These are phyloP conservation scores for Hamamelis virginiana DNA, from an alignment of 164 flowering plant species.

Conservation along the genomic window DNA sequence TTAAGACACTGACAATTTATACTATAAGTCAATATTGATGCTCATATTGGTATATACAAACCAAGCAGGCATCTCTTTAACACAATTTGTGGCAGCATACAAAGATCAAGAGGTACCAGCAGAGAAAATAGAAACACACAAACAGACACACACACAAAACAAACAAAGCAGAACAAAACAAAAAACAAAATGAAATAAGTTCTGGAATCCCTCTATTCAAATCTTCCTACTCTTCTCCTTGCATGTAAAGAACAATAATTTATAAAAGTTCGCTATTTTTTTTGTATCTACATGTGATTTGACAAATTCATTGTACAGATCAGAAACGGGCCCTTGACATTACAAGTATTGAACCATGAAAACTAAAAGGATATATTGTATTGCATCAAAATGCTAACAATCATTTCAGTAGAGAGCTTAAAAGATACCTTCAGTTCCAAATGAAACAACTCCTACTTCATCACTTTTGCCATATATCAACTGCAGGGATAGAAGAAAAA, in stretches of 20 bases:
- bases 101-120: background rate
- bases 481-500: constrained; percentile 42
- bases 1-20: background rate
- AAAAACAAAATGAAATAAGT: background rate
- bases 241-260: background rate
- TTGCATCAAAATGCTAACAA: background rate
- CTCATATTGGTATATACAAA: background rate
- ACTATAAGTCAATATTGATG: background rate
- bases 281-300: background rate
- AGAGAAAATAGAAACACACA: too few species aligned
- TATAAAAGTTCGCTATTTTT: background rate
- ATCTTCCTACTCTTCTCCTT: background rate
- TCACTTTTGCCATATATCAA: constrained; percentile 67
- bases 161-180: too few species aligned
- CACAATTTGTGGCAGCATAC: background rate
- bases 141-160: too few species aligned
- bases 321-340: background rate
- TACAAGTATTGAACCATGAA: background rate
- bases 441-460: constrained; percentile 77
- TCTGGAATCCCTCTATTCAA: background rate
- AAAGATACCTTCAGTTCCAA: constrained; percentile 77
- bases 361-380: background rate
- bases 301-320: background rate
- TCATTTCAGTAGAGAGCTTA: background rate
- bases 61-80: background rate